Evolutionary conservation across 2,329 filamentous ascomycete genomes (phyloP).

Genomic region (Phialophora macrospora): DNA sequence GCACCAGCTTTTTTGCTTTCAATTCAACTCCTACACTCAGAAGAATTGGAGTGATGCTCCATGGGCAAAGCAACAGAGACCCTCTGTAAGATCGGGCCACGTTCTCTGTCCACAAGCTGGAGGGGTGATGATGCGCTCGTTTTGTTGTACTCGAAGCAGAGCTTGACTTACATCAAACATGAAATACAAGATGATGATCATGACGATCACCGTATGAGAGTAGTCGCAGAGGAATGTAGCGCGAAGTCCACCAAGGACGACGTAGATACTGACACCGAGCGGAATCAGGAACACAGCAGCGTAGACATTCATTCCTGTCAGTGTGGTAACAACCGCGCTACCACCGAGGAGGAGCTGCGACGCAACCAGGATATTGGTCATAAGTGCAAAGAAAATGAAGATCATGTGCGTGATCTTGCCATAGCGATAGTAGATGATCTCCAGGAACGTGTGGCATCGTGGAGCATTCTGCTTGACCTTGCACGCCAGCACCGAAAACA

Average conservation of each 20-base stretch:
- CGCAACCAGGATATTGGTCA: conserved; percentile 84
- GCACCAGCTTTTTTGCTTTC: too few species aligned
- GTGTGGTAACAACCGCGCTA: conserved; percentile 69
- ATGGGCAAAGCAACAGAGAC: too few species aligned
- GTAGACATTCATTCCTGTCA: conserved; percentile 75
- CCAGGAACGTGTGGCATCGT: conserved; percentile 65
- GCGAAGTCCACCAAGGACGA: conserved; percentile 57
- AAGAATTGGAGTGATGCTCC: too few species aligned
- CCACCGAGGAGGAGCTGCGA: conserved; percentile 51
- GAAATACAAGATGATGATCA: conserved; percentile 75
- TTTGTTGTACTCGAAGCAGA: too few species aligned
- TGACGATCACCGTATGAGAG: conserved; percentile 14
- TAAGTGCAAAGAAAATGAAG: conserved; percentile 79
- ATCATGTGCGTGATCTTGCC: conserved; percentile 74
- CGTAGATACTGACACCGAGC: conserved; percentile 78
- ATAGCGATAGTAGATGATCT: conserved; percentile 81
- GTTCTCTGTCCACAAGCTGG: too few species aligned
- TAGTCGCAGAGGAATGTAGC: conserved; percentile 57
- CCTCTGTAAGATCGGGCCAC: too few species aligned
- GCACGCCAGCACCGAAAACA: conserved; percentile 80
- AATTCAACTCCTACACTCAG: too few species aligned
- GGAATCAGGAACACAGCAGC: conserved; percentile 70
- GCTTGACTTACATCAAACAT: conserved; percentile 66
- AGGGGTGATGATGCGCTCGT: too few species aligned
- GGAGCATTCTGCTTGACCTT: conserved; percentile 36